Base-by-base conservation (phyloP, 1,284 basidiomycete genomes). In the Cryptococcus sp. region DNA sequence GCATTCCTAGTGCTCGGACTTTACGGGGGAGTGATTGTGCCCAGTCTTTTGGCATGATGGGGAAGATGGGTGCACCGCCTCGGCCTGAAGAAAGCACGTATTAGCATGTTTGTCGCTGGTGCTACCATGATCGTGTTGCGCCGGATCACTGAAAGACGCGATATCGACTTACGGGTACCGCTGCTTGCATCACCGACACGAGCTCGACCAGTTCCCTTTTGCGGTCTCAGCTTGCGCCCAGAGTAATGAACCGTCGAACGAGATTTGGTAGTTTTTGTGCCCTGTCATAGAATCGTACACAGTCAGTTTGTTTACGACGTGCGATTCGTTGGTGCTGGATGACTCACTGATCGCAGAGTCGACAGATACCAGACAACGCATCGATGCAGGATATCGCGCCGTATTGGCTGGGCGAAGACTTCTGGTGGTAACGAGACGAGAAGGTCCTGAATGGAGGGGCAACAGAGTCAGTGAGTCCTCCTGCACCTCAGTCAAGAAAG, bases 281-380 rank as follows among this genome's bases (percentile, higher is more conserved):
- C 78, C 68, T 72, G 46, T 16, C 27, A 41, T 45, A 35, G 8
- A 35, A 17, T 23, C 43, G 30, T 47, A 49, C 15, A 8, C 3
- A 41, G 16, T 23, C 27, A 16, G 45, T 17, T 49, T 45, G 22
- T 20, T 16, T 5, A 22, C 27, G 17, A 15, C 42, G 15, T 10
- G n/a, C 10, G 43, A 11, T 17, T 27, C 19, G n/a, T 25, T 5
- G 19, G 20, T 17, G 10, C 15, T 42, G 42, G 30, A 7, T 16
- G 47, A 61, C 67, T 56, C 17, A 73, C 94, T 78, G 91, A 88
- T 38, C 95, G 89, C 45, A 93, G 83, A 7, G 86, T 85, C 68
- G 96, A 91, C 30, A 90, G 87, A 76, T 96, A 86, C 74, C 96
- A 92, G 10, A 91, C 86, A 42, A 93, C 88, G 70, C 93, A 95